Evolutionary conservation across 2,329 filamentous ascomycete species (phyloP), one percentile per base, ranked within the genome.

Genomic region (Alternaria tenuissima): DNA sequence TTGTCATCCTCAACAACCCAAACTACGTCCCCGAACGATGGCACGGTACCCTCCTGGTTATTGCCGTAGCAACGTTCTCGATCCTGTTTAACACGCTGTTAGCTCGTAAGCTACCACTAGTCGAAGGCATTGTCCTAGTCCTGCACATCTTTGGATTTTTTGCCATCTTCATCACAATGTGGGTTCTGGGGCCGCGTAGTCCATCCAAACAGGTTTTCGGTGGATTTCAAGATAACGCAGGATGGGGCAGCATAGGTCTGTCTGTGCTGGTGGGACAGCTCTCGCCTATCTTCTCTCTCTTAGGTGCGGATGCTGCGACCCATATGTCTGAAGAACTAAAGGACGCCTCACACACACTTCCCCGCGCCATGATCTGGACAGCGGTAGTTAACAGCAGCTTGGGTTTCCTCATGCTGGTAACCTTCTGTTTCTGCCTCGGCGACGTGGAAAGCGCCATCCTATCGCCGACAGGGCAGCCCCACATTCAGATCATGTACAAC

Each of bases 31-130:
- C 74, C 0, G 62, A 83, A 52, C 59, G 75, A 49, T 86, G 83
- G 82, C 84, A 86, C 51, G 80, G 77, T 1, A 85, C 83, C 0
- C 74, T 86, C 1, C 65, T 86, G 1, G 76, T 81, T 53, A 82
- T 82, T 57, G 82, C 80, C 0, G 72, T 84, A 8, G 72, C 79
- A 3, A 47, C 71, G 1, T 69, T 82, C 34, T 72, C 77, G 3
- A 70, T 80, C 11, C 58, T 75, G 6, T 78, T 83, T 63, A 86
- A 86, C 67, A 80, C 79, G 0, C 69, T 83, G 5, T 74, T 81
- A 6, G 81, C 81, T 2, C 76, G 76, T 8, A 70, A 80, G 7
- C 72, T 86, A 1, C 84, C 83, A 1, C 68, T 80, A 4, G 69
- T 84, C 24, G 84, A 87, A 68, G 80, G 80, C 3, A 67, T 80